Percentiles rank a stretch among this genome's conserved stretches.
Conservation (phyloP, 306 rosid species). For the Boehmeria nivea region DNA sequence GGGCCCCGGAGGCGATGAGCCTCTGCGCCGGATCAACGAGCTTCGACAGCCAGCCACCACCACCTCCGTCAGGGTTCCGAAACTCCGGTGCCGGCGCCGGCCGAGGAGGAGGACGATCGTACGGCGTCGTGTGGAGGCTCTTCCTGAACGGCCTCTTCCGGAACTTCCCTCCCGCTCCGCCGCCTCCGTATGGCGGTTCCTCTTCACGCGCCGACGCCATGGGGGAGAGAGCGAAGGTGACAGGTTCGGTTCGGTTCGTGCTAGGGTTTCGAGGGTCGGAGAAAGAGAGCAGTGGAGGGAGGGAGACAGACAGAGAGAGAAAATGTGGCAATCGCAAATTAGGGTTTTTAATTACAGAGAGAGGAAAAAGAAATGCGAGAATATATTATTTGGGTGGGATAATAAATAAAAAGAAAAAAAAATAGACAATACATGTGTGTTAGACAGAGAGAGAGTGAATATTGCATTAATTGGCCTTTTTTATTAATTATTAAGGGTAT, state of each 20-base stretch:
- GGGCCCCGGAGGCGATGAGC: slow-evolving; percentile 58
- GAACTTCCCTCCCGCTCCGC: slow-evolving; percentile 79
- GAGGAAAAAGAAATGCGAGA: neutral
- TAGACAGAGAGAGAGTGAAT: neutral
- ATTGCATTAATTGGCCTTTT: too few species aligned
- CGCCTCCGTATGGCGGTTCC: slow-evolving; percentile 43
- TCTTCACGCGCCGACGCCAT: slow-evolving; percentile 73
- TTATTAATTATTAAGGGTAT: neutral
- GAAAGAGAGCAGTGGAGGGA: slow-evolving; percentile 12
- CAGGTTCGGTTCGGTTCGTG: neutral
- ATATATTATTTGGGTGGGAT: slow-evolving; percentile 7
- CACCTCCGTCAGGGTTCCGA: slow-evolving; percentile 37
- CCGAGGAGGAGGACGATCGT: slow-evolving; percentile 52
- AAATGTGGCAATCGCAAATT: slow-evolving; percentile 19
- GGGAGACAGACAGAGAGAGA: neutral
- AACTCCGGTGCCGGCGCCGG: slow-evolving; percentile 29
- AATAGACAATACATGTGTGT: neutral
- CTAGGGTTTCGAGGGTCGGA: slow-evolving; percentile 23
- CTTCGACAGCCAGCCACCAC: slow-evolving; percentile 73
- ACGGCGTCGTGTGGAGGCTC: slow-evolving; percentile 61
- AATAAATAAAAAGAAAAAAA: neutral
- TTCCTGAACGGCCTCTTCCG: slow-evolving; percentile 56
- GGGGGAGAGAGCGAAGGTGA: slow-evolving; percentile 19
- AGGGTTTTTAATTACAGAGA: slow-evolving; percentile 46
- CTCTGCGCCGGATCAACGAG: slow-evolving; percentile 90